These are phyloP conservation scores for Alliaria petiolata DNA, from an alignment of 345 rosid genomes.

Conservation along the genomic window DNA sequence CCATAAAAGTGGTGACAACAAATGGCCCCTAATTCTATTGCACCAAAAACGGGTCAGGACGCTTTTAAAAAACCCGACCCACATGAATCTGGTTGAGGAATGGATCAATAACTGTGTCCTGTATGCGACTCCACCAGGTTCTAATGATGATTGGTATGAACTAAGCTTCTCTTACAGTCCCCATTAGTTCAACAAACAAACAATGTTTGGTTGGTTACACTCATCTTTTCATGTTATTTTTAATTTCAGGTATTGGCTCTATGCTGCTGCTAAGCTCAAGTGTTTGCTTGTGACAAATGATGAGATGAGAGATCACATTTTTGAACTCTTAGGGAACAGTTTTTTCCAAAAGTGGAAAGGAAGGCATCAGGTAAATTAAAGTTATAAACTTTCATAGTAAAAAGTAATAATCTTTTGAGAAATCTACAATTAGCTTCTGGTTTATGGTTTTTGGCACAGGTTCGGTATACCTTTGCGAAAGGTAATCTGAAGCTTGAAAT, in stretches of 20 bases:
- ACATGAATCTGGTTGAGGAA: slow-evolving; percentile 54
- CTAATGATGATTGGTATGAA: slow-evolving; percentile 86
- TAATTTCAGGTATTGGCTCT: slow-evolving; percentile 73
- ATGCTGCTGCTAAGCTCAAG: slow-evolving; percentile 74
- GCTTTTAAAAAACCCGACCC: slow-evolving; percentile 52
- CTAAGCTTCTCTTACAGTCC: not conserved
- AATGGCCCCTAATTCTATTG: slow-evolving; percentile 70
- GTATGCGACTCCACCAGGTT: slow-evolving; percentile 77
- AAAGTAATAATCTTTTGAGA: not conserved
- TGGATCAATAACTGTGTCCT: slow-evolving; percentile 63
- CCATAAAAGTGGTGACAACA: slow-evolving; percentile 44
- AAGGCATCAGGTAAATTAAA: slow-evolving; percentile 52
- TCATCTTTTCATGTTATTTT: not conserved
- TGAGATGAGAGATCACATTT: slow-evolving; percentile 95
- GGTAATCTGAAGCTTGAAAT: slow-evolving; percentile 59
- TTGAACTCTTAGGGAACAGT: slow-evolving; percentile 66
- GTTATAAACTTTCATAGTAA: not conserved
- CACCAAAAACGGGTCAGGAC: slow-evolving; percentile 65
- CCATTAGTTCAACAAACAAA: not conserved
- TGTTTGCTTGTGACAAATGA: slow-evolving; percentile 87
- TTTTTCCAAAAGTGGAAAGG: slow-evolving; percentile 86
- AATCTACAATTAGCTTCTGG: not conserved
- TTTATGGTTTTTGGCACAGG: slow-evolving; percentile 37
- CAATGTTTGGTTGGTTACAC: not conserved
- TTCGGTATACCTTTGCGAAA: slow-evolving; percentile 62